phyloP scores from a whole-genome alignment of 495 filamentous ascomycete genomes.

The Aeminium ludgeri region DNA sequence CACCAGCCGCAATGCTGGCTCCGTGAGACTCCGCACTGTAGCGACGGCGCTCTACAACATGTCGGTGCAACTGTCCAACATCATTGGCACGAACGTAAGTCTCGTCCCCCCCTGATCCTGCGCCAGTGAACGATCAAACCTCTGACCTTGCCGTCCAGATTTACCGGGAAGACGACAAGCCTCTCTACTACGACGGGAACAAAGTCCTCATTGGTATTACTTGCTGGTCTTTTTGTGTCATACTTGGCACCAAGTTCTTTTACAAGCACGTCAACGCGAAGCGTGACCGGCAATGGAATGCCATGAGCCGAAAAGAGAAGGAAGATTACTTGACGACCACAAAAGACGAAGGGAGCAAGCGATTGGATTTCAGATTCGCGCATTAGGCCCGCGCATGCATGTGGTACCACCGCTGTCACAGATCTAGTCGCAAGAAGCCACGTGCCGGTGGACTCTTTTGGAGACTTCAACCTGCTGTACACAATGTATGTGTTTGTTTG shows the following conservation, averaged over 20 bases:
- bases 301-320: constrained; percentile 23
- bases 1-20: constrained; percentile 30
- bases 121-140: background rate
- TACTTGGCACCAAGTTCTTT: constrained; percentile 21
- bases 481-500: too few relatives aligned
- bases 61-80: constrained; percentile 27
- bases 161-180: constrained; percentile 25
- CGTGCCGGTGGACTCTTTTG: too few relatives aligned
- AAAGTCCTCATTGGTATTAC: constrained; percentile 27
- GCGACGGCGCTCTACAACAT: constrained; percentile 32
- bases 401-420: too few relatives aligned
- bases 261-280: constrained; percentile 24
- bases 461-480: too few relatives aligned
- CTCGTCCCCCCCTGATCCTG: background rate
- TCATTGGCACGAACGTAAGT: constrained; percentile 22
- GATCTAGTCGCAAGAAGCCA: too few relatives aligned
- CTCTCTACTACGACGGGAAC: constrained; percentile 29
- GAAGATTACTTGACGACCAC: constrained; percentile 20
- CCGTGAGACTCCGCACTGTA: constrained; percentile 29
- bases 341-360: constrained; percentile 12
- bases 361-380: constrained; percentile 15
- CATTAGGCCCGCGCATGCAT: constrained; percentile 2
- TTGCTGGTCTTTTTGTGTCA: constrained; percentile 21
- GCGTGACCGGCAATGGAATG: constrained; percentile 26
- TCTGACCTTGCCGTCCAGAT: constrained; percentile 12